Conservation (phyloP, 352 stramenopile species). For the Phytopythium boreale region DNA sequence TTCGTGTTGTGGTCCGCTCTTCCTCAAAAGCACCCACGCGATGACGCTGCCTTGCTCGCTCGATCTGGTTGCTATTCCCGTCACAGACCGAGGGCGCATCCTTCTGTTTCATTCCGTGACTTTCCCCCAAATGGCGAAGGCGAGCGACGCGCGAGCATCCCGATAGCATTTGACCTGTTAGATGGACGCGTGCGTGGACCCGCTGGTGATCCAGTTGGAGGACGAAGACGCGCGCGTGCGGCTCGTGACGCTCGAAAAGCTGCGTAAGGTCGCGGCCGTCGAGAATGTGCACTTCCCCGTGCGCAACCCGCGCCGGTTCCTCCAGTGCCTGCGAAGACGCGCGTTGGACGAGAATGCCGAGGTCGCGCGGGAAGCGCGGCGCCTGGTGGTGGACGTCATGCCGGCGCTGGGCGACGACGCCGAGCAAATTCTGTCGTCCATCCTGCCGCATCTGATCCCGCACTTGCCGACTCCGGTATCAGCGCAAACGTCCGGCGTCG, state of each 20-base stretch:
- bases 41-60: background rate
- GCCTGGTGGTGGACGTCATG: conserved; percentile 64
- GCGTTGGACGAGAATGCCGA: conserved; percentile 43
- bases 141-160: background rate
- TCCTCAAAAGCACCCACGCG: background rate
- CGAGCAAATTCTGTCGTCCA: conserved; percentile 63
- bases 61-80: background rate
- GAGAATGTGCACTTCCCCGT: conserved; percentile 63
- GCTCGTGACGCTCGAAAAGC: conserved; percentile 50
- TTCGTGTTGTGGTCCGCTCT: background rate
- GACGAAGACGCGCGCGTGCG: conserved; percentile 58
- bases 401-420: conserved; percentile 55
- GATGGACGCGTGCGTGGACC: conserved; percentile 63
- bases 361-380: conserved; percentile 50
- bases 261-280: conserved; percentile 64
- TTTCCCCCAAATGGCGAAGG: conserved; percentile 1
- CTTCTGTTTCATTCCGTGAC: background rate
- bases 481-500: background rate
- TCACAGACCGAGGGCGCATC: background rate
- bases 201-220: conserved; percentile 78
- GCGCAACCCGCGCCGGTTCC: conserved; percentile 65
- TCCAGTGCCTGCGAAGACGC: conserved; percentile 64
- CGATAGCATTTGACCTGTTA: background rate
- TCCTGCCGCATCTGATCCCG: conserved; percentile 64
- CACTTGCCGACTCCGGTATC: conserved; percentile 19